A percentile compares a stretch with the other conserved stretches of the same genome.
Evolutionary conservation across 176 grass and related monocot genomes (phyloP).

Genomic region (Melocanna baccifera): DNA sequence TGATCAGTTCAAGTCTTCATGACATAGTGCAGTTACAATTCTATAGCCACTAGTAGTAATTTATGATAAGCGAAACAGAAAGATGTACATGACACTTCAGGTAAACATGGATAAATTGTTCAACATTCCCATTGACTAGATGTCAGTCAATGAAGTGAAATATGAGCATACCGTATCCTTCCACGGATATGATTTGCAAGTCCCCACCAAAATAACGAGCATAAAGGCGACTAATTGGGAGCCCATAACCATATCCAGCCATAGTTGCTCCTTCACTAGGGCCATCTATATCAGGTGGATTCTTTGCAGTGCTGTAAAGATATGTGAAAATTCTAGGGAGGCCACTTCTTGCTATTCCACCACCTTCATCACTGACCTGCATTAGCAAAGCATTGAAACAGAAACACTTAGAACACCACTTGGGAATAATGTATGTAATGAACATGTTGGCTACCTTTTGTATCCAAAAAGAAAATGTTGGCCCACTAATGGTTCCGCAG

Average conservation of each 20-base stretch:
- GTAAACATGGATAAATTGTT: neutral
- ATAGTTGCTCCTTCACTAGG: constrained; percentile 39
- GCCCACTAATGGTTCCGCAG: neutral
- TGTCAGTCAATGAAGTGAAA: neutral
- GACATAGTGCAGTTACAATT: neutral
- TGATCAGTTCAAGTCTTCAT: neutral
- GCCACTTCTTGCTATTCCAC: constrained; percentile 80
- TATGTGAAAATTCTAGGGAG: constrained; percentile 83
- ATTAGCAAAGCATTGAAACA: constrained; percentile 27
- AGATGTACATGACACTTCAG: neutral
- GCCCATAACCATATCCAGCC: constrained; percentile 66
- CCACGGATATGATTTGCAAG: constrained; percentile 83
- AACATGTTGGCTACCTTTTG: neutral
- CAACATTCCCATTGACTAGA: neutral
- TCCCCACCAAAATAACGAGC: constrained; percentile 77
- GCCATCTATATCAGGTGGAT: constrained; percentile 55
- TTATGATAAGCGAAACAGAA: neutral
- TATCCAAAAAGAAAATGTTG: neutral
- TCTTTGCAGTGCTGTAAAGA: constrained; percentile 73
- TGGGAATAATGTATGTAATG: neutral
- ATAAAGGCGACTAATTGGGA: constrained; percentile 69
- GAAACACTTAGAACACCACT: neutral
- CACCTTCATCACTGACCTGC: constrained; percentile 84
- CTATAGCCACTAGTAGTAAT: neutral
- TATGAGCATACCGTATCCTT: constrained; percentile 68